These are phyloP conservation scores for Straminergon stramineum DNA, from an alignment of 225 moss, liverwort and hornwort genomes.

Conservation along the genomic window DNA sequence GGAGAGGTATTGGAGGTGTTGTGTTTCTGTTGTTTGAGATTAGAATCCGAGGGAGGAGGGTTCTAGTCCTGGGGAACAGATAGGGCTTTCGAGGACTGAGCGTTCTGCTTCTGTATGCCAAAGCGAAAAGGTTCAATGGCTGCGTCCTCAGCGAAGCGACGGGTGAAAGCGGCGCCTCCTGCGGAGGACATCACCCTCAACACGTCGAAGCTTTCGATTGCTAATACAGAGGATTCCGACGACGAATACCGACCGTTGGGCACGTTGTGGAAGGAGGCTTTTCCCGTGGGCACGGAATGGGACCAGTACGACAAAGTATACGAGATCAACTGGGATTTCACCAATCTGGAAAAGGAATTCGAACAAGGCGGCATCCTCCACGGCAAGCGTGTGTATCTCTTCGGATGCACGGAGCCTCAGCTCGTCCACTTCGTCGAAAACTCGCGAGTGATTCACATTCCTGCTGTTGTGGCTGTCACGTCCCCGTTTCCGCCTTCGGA, in stretches of 20 bases:
- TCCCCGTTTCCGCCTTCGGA: conserved; percentile 92
- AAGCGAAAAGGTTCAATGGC: conserved; percentile 12
- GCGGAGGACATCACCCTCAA: not conserved
- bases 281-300: conserved; percentile 98
- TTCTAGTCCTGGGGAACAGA: not conserved
- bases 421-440: conserved; percentile 56
- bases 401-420: conserved; percentile 95
- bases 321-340: conserved; percentile 79
- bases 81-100: not conserved
- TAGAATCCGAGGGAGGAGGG: not conserved
- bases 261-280: conserved; percentile 92
- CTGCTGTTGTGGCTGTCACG: conserved; percentile 82
- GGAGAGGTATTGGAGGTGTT: not conserved
- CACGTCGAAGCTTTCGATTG: conserved; percentile 6
- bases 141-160: conserved; percentile 11
- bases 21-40: not conserved
- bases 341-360: conserved; percentile 76
- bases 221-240: not conserved
- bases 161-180: conserved; percentile 5
- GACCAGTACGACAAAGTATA: conserved; percentile 93
- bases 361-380: conserved; percentile 60
- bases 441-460: conserved; percentile 74
- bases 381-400: conserved; percentile 72
- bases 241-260: conserved; percentile 36
- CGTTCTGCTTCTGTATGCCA: not conserved